Conservation (phyloP, 2,329 filamentous ascomycete genomes). For the Fusarium compactum region DNA sequence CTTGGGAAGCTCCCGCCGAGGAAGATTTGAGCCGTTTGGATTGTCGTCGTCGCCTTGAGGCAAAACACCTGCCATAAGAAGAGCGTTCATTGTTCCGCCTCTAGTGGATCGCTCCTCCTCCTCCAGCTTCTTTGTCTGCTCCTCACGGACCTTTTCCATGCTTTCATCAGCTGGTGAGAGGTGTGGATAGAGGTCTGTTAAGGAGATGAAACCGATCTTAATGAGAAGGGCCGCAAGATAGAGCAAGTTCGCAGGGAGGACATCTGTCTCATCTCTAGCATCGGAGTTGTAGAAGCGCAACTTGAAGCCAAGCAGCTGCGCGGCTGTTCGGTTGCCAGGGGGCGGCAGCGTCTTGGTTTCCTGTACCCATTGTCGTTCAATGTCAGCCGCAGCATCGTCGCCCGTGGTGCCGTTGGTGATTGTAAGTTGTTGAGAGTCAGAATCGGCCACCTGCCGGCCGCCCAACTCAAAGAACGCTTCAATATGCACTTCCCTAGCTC, state of each 20-base stretch:
- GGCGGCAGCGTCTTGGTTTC: constrained; percentile 86
- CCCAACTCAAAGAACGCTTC: constrained; percentile 92
- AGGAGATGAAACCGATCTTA: constrained; percentile 96
- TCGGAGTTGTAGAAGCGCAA: constrained; percentile 92
- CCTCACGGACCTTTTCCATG: constrained; percentile 80
- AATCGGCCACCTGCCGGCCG: constrained; percentile 73
- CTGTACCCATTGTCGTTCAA: constrained; percentile 80
- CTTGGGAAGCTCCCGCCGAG: constrained; percentile 63
- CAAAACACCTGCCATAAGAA: constrained; percentile 87
- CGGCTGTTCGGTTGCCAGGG: constrained; percentile 88
- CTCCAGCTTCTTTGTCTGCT: constrained; percentile 79
- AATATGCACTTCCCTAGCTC: constrained; percentile 80
- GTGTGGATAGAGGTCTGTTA: constrained; percentile 91
- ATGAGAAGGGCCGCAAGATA: constrained; percentile 92
- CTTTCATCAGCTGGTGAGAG: constrained; percentile 86
- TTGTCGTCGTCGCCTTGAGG: constrained; percentile 78
- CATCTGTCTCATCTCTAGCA: constrained; percentile 78
- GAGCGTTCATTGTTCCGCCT: constrained; percentile 81
- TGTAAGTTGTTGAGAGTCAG: constrained; percentile 62
- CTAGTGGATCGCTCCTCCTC: constrained; percentile 80
- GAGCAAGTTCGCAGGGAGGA: constrained; percentile 90
- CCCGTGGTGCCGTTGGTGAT: constrained; percentile 54
- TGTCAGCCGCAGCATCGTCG: constrained; percentile 63
- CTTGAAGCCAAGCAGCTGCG: constrained; percentile 96
- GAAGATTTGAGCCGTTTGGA: constrained; percentile 55